Evolutionary conservation across 2,329 filamentous ascomycete genomes (phyloP), one percentile per base, ranked within the genome.

Genomic region (Aspergillus intermedius): DNA sequence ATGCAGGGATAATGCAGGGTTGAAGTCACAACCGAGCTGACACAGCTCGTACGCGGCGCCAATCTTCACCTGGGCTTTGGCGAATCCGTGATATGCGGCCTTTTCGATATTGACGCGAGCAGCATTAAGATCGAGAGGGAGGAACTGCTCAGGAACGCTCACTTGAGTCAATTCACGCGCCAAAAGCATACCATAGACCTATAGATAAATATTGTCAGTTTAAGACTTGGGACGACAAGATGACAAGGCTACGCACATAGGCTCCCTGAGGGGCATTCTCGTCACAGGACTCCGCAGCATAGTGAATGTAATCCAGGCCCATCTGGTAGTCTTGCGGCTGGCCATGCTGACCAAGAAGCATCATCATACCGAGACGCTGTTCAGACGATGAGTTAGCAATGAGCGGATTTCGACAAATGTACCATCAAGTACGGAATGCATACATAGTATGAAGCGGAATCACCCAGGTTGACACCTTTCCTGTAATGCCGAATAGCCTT

Each of bases 21-120:
- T 90, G 69, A 98, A 98, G 55, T 96, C 90, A 69, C 91, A 97
- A 25, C 88, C 87, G 13, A 98, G 77, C 63, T 94, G 88, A 65
- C 91, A 95, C 13, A 98, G 79, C 74, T 98, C 93, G 67, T 95
- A 96, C 2, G 90, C 89, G 54, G 91, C 87, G 13, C 90, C 93
- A 88, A 98, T 95, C 73, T 97, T 97, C 30, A 95, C 77, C 69
- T 98, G 93, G 5, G 93, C 90, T 70, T 96, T 96, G 46, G 91
- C 86, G 65, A 98, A 98, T 44, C 93, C 91, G 44, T 96, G 81
- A 65, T 93, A 96, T 1, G 93, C 93, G 1, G 93, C 89, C 74
- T 96, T 96, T 69, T 97, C 91, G 53, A 98, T 91, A 66, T 95
- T 95, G 67, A 89, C 80, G 60, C 86, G 85, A 3, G 93, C 87